Conservation (phyloP, 2,329 filamentous ascomycete genomes). For the Metarhizium humberi region DNA sequence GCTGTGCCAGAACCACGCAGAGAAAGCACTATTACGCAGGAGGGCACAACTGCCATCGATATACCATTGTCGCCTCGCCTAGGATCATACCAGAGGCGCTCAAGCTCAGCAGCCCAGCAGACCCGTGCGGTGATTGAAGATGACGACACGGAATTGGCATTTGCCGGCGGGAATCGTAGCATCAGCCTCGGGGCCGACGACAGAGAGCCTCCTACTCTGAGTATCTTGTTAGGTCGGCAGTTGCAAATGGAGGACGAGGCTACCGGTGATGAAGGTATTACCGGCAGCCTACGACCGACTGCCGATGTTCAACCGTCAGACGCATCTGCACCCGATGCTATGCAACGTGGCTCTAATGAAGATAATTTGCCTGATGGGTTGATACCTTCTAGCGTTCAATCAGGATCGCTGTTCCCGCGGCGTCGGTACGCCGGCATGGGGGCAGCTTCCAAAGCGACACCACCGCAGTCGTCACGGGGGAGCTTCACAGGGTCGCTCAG, state of each 20-base stretch:
- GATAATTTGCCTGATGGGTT: constrained; percentile 36
- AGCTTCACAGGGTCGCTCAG: constrained; percentile 33
- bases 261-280: constrained; percentile 11
- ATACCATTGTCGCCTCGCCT: constrained; percentile 63
- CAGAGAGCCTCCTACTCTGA: constrained; percentile 55
- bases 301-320: constrained; percentile 30
- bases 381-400: constrained; percentile 24
- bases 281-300: constrained; percentile 28
- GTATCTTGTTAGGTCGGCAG: constrained; percentile 45
- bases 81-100: constrained; percentile 46
- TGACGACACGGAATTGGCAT: constrained; percentile 51
- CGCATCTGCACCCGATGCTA: constrained; percentile 23
- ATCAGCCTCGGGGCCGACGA: constrained; percentile 59
- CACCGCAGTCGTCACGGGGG: constrained; percentile 34
- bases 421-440: constrained; percentile 36
- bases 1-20: constrained; percentile 22
- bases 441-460: constrained; percentile 25
- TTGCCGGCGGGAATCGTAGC: constrained; percentile 50
- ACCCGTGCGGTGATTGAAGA: constrained; percentile 44
- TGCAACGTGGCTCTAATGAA: constrained; percentile 34
- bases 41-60: constrained; percentile 58
- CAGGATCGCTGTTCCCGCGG: constrained; percentile 36
- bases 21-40: constrained; percentile 32
- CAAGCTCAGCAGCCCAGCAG: constrained; percentile 61
- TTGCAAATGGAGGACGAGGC: constrained; percentile 24